Conservation (phyloP, 2,329 filamentous ascomycete genomes). For the Claviceps capensis region DNA sequence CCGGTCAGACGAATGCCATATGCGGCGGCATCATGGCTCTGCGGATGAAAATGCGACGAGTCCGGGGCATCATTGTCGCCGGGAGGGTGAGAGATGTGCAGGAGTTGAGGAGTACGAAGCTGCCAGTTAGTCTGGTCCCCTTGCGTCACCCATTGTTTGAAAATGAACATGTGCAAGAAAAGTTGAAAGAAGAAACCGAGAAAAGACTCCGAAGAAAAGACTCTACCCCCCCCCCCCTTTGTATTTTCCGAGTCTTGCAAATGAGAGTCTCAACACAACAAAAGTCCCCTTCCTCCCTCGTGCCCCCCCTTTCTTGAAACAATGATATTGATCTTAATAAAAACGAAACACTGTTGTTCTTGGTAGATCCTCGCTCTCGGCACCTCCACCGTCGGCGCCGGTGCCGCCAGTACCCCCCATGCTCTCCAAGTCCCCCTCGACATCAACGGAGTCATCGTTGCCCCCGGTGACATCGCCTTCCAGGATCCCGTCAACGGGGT, state of each 20-base stretch:
- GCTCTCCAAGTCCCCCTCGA: slow-evolving; percentile 32
- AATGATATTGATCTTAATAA: too few relatives aligned
- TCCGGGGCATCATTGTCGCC: slow-evolving; percentile 49
- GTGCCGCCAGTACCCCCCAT: slow-evolving; percentile 41
- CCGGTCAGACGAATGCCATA: slow-evolving; percentile 52
- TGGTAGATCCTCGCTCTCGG: slow-evolving; percentile 40
- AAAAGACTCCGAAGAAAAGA: not conserved
- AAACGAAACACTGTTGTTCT: too few relatives aligned
- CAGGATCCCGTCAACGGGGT: slow-evolving; percentile 57
- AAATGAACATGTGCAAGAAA: not conserved
- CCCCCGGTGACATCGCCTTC: slow-evolving; percentile 53
- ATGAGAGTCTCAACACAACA: not conserved
- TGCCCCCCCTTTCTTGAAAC: too few relatives aligned
- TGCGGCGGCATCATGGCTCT: slow-evolving; percentile 66
- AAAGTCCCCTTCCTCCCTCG: not conserved
- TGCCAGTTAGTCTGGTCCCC: slow-evolving; percentile 31
- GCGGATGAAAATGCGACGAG: slow-evolving; percentile 49
- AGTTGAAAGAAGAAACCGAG: not conserved
- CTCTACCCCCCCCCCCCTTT: not conserved
- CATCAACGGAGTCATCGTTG: slow-evolving; percentile 28
- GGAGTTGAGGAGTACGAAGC: slow-evolving; percentile 39
- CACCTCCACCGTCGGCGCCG: slow-evolving; percentile 43
- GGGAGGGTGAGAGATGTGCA: slow-evolving; percentile 54
- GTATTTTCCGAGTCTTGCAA: not conserved
- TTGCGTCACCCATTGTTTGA: not conserved